Base-by-base conservation (phyloP, 495 filamentous ascomycete species). In the Neurospora sp. region DNA sequence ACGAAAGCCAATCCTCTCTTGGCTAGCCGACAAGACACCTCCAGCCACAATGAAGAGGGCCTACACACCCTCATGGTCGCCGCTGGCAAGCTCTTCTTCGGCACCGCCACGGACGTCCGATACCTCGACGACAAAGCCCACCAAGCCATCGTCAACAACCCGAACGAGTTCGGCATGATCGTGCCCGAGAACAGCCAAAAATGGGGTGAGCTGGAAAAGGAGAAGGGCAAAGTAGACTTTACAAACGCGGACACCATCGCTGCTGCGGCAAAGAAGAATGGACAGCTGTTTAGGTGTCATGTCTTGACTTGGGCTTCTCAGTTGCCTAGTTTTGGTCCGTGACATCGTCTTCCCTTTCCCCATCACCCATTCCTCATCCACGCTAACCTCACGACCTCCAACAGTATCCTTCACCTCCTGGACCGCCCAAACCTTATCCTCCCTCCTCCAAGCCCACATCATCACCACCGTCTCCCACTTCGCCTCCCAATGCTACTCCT, bases 241-340 rank as follows among this genome's bases (percentile, higher is more conserved):
- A 79, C 80, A 28, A 80, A 78, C 0, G 85, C 86, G 15, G 86
- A 89, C 74, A 75, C 78, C 34, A 79, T 90, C 74, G 81, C 82
- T 15, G 69, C 81, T 21, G 76, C 86, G 54, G 88, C 88, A 2
- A 74, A 81, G 72, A 74, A 74, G 28, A 87, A 88, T 72, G 83
- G 84, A 19, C 85, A 90, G 77, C 78, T 84, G 38, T 76, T 90
- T 40, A 78, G 88, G 43, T 90, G 88, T 70, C 88, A 91, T 75
- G 88, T 85, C 15, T 80, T 90, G n/a, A 86, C 88, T 4, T 92
- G 88, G 89, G 82, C 90, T 74, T 83, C 82, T 7, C 88, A 92
- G 71, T 77, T 91, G 10, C 87, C 89, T 2, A 80, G 73, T 37
- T 90, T 87, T 83, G 84, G 86, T 81, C 66, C 17, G 71, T 74